Conservation (phyloP, 164 flowering plant genomes). For the Stephania yunnanensis region DNA sequence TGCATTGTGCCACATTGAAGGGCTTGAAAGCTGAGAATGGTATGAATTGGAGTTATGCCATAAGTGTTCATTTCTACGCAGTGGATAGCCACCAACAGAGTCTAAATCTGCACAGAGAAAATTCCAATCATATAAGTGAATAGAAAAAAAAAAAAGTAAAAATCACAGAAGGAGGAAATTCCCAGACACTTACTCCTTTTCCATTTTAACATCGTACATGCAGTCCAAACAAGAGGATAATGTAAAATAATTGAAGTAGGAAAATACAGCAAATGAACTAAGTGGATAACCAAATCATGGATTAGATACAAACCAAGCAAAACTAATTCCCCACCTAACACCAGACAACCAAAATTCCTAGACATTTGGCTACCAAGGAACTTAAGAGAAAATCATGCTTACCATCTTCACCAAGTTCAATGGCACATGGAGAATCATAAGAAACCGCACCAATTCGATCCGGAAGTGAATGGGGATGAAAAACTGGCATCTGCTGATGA, state of each 20-base stretch:
- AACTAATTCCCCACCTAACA: not conserved
- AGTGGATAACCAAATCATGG: not conserved
- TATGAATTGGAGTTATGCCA: conserved; percentile 53
- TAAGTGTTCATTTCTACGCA: conserved; percentile 44
- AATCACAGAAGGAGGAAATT: not conserved
- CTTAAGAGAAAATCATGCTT: conserved; percentile 10
- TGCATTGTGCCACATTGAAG: conserved; percentile 69
- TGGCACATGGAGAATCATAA: conserved; percentile 34
- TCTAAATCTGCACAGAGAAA: conserved; percentile 36
- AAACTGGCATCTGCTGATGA: conserved; percentile 29
- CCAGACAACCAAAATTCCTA: not conserved
- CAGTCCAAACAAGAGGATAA: not conserved
- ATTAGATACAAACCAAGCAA: not conserved
- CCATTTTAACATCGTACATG: not conserved
- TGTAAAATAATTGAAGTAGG: no score
- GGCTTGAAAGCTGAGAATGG: conserved; percentile 41
- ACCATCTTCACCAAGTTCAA: conserved; percentile 45
- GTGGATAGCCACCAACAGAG: conserved; percentile 51
- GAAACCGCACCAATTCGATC: conserved; percentile 39
- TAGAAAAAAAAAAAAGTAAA: not conserved
- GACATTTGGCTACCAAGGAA: not conserved
- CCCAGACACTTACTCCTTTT: not conserved
- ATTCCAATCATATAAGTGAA: not conserved
- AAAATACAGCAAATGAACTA: not conserved
- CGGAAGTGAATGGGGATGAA: conserved; percentile 69